phyloP scores from a whole-genome alignment of 116 monocot genomes.

The Iris pallida region DNA sequence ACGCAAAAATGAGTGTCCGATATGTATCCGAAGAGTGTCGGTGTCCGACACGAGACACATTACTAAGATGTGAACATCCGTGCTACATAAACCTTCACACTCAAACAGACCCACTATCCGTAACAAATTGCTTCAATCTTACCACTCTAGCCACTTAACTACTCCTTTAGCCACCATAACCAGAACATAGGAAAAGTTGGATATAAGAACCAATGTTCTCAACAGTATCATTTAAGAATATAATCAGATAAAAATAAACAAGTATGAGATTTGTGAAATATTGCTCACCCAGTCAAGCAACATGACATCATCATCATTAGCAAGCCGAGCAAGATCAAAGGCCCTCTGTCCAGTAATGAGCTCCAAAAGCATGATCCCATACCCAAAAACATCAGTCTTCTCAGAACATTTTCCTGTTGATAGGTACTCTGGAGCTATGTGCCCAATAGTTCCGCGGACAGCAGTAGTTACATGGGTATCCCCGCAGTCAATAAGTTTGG shows the following conservation, averaged over 20 bases:
- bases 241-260: not conserved
- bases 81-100: no score
- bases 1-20: no score
- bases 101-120: no score
- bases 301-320: constrained; percentile 75
- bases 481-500: constrained; percentile 63
- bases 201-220: no score
- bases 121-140: no score
- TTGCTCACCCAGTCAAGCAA: constrained; percentile 31
- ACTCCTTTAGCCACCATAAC: no score
- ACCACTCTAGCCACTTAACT: no score
- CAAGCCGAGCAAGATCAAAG: constrained; percentile 67
- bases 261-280: not conserved
- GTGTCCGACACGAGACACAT: no score
- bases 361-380: constrained; percentile 66
- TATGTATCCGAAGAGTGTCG: no score
- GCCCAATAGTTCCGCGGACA: constrained; percentile 61
- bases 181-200: no score
- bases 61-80: no score
- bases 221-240: no score
- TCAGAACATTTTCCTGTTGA: constrained; percentile 61
- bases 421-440: constrained; percentile 1
- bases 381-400: constrained; percentile 67
- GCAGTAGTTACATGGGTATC: constrained; percentile 70
- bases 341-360: constrained; percentile 65